Evolutionary conservation across 2,329 filamentous ascomycete genomes (phyloP).

Genomic region (Gliomastix tumulicola): DNA sequence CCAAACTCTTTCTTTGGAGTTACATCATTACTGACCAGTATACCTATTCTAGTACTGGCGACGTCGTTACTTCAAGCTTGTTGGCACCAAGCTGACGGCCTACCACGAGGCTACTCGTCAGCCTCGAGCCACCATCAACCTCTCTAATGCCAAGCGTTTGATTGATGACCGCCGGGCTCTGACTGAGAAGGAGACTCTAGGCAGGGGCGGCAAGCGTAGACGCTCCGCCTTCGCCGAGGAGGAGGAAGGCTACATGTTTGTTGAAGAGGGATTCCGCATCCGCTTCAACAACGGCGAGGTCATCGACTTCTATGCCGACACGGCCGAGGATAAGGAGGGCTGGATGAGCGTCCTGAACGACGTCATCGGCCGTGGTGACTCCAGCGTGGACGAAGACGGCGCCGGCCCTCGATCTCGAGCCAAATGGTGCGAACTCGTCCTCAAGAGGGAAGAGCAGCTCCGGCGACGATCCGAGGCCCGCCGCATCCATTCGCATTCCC

Average conservation of each 20-base stretch:
- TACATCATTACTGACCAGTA: slow-evolving; percentile 25
- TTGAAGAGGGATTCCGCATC: slow-evolving; percentile 97
- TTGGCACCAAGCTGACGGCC: slow-evolving; percentile 84
- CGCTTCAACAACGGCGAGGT: slow-evolving; percentile 97
- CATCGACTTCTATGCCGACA: slow-evolving; percentile 98
- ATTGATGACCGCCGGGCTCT: slow-evolving; percentile 87
- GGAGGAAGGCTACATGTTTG: slow-evolving; percentile 99
- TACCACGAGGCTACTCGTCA: slow-evolving; percentile 95
- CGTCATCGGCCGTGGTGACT: slow-evolving; percentile 49
- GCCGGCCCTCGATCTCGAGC: slow-evolving; percentile 35
- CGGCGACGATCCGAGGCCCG: slow-evolving; percentile 45
- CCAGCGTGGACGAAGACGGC: slow-evolving; percentile 36
- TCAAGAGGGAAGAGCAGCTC: slow-evolving; percentile 56
- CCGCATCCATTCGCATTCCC: slow-evolving; percentile 46
- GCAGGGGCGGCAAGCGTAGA: slow-evolving; percentile 70
- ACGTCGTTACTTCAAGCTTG: slow-evolving; percentile 91
- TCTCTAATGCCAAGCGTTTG: slow-evolving; percentile 84
- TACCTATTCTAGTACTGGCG: slow-evolving; percentile 74
- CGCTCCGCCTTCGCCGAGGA: slow-evolving; percentile 97
- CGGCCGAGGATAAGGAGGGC: slow-evolving; percentile 75
- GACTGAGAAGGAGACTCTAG: slow-evolving; percentile 74
- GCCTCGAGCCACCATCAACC: slow-evolving; percentile 92
- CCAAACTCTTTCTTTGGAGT: slow-evolving; percentile 16
- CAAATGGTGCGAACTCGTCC: slow-evolving; percentile 62
- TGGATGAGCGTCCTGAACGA: slow-evolving; percentile 91